A percentile compares a stretch with the other conserved stretches of the same genome.
These are phyloP conservation scores for Talaromyces pinophilus DNA, from an alignment of 2,329 filamentous ascomycete genomes.

Conservation along the genomic window DNA sequence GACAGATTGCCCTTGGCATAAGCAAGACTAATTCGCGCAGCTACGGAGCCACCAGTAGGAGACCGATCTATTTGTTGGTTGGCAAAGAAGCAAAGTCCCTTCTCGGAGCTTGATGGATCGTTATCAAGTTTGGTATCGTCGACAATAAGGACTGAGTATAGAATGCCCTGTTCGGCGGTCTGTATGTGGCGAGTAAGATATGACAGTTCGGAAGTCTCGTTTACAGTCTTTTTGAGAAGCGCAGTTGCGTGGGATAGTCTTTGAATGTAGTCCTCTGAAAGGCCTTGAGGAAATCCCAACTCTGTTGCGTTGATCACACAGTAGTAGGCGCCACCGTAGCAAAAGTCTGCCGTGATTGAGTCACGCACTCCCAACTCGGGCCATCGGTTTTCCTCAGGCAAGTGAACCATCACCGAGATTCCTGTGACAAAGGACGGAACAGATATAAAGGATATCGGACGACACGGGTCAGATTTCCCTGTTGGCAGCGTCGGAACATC, in stretches of 20 bases:
- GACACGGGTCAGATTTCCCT: constrained; percentile 28
- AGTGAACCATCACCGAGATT: constrained; percentile 18
- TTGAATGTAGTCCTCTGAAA: neutral
- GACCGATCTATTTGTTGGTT: constrained; percentile 52
- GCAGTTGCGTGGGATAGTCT: constrained; percentile 3
- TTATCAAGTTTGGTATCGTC: constrained; percentile 26
- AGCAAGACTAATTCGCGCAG: constrained; percentile 41
- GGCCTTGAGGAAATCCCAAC: neutral
- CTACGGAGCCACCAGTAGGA: constrained; percentile 42
- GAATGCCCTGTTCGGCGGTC: constrained; percentile 3
- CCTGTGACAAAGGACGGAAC: constrained; percentile 3
- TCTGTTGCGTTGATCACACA: neutral
- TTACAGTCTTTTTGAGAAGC: constrained; percentile 27
- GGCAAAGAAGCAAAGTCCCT: constrained; percentile 49
- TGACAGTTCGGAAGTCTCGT: constrained; percentile 35
- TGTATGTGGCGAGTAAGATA: constrained; percentile 30
- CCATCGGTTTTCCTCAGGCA: constrained; percentile 8
- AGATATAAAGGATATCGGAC: constrained; percentile 9
- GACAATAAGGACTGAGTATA: constrained; percentile 46
- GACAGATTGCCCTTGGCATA: constrained; percentile 32
- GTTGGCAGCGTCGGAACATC: constrained; percentile 41
- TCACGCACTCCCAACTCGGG: neutral
- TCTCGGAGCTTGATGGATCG: constrained; percentile 34
- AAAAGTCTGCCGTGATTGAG: neutral
- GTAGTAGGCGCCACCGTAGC: constrained; percentile 8